phyloP scores from a whole-genome alignment of 352 stramenopile species.

The Thalassiosira sp. region DNA sequence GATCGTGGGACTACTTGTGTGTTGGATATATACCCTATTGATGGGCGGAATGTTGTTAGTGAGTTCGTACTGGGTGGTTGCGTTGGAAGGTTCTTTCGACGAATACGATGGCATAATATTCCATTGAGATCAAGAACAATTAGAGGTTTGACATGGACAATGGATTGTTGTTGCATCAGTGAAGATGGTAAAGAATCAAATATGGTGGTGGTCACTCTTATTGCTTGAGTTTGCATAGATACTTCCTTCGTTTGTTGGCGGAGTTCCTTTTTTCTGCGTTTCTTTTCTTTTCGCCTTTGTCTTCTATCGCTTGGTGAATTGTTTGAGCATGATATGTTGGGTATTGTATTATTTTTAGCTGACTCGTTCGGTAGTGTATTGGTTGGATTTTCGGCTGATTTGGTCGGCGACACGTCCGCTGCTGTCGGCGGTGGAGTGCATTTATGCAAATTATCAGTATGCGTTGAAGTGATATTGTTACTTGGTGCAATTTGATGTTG shows the following conservation, averaged over 20 bases:
- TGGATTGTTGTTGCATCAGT: constrained; percentile 20
- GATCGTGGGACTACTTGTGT: constrained; percentile 67
- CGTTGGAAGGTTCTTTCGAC: constrained; percentile 19
- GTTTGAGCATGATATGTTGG: constrained; percentile 1
- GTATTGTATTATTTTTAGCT: background rate
- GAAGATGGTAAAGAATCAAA: constrained; percentile 5
- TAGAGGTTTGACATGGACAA: constrained; percentile 66
- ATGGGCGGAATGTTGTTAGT: constrained; percentile 35
- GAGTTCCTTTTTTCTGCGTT: constrained; percentile 34
- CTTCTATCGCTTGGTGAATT: constrained; percentile 4
- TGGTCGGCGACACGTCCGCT: too few relatives aligned
- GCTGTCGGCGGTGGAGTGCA: background rate
- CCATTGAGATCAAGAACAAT: constrained; percentile 81
- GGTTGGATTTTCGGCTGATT: too few relatives aligned
- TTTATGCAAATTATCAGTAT: background rate
- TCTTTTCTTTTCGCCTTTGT: constrained; percentile 37
- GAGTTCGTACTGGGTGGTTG: constrained; percentile 10
- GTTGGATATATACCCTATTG: constrained; percentile 45
- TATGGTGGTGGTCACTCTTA: constrained; percentile 21
- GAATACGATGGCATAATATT: constrained; percentile 77
- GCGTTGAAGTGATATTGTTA: background rate
- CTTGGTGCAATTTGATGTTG: background rate
- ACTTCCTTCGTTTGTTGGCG: constrained; percentile 2
- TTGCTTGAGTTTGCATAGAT: constrained; percentile 7
- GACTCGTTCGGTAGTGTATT: too few relatives aligned